phyloP scores from a whole-genome alignment of 2,329 filamentous ascomycete species.

The Calonectria montana region DNA sequence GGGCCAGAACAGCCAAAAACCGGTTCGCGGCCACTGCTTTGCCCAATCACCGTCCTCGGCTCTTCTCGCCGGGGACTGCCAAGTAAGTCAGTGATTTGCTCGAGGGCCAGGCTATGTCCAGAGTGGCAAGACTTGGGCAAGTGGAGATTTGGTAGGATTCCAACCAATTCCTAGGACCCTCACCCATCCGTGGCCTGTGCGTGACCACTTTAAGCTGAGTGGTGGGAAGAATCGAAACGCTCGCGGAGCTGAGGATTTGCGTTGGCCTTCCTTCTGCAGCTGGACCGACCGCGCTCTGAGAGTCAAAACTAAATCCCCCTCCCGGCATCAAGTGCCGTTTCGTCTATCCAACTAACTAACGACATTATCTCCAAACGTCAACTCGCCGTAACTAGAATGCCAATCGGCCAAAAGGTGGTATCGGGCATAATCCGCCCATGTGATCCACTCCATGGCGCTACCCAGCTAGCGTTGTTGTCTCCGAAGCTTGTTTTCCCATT shows the following conservation, averaged over 20 bases:
- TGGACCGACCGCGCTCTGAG: background rate
- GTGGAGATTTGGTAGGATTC: background rate
- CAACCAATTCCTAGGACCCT: background rate
- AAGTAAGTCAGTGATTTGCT: background rate
- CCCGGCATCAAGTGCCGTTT: background rate
- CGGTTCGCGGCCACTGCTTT: background rate
- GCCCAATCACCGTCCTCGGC: background rate
- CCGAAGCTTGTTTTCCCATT: background rate
- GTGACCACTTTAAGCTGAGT: background rate
- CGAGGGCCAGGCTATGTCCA: background rate
- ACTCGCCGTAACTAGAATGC: background rate
- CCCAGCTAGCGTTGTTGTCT: slow-evolving; percentile 11
- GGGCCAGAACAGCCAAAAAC: background rate
- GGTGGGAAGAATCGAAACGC: background rate
- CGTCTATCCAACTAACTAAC: background rate
- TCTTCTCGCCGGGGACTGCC: background rate
- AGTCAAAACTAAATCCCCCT: background rate
- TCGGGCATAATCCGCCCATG: slow-evolving; percentile 6
- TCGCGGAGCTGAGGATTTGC: background rate
- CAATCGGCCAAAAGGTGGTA: slow-evolving; percentile 1
- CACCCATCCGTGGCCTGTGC: background rate
- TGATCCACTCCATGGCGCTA: background rate
- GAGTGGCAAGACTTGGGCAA: background rate
- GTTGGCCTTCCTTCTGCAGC: background rate
- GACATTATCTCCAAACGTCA: background rate